A percentile compares a stretch with the other conserved stretches of the same genome.
phyloP scores from a whole-genome alignment of 2,329 filamentous ascomycete genomes.

The Plenodomus biglobosus region DNA sequence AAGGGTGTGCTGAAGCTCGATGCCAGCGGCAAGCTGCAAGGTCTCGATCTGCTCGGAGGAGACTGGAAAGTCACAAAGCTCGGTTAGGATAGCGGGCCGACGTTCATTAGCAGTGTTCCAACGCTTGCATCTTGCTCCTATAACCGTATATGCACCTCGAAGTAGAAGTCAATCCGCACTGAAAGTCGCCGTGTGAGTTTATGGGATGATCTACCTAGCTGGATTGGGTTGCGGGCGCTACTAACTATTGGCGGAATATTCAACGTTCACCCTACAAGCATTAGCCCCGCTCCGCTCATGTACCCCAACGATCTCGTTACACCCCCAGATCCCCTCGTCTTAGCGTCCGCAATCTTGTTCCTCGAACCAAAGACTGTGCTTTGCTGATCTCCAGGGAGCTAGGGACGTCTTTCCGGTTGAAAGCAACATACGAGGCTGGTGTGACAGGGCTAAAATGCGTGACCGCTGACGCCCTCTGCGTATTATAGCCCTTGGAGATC shows the following conservation, averaged over 20 bases:
- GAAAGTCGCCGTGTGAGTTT: slow-evolving; percentile 1
- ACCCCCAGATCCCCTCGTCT: slow-evolving; percentile 17
- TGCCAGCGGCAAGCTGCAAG: slow-evolving; percentile 33
- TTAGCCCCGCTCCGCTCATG: slow-evolving; percentile 20
- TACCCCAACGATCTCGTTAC: slow-evolving; percentile 19
- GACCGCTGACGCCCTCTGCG: slow-evolving; percentile 6
- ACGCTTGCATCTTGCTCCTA: background rate
- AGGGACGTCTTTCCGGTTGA: slow-evolving; percentile 26
- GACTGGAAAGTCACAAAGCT: slow-evolving; percentile 40
- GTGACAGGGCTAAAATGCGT: slow-evolving; percentile 14
- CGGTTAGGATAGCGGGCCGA: slow-evolving; percentile 17
- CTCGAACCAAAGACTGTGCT: slow-evolving; percentile 7
- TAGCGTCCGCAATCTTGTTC: slow-evolving; percentile 12
- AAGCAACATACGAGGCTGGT: slow-evolving; percentile 13
- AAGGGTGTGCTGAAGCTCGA: slow-evolving; percentile 35
- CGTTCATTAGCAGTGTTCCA: slow-evolving; percentile 2
- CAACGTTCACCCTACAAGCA: slow-evolving; percentile 9
- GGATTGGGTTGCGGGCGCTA: background rate
- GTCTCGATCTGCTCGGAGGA: slow-evolving; percentile 33
- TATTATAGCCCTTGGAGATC: slow-evolving; percentile 10
- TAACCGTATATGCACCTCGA: background rate
- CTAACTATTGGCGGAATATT: slow-evolving; percentile 25
- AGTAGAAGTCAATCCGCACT: slow-evolving; percentile 1
- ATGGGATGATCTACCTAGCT: slow-evolving; percentile 3
- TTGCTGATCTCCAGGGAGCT: slow-evolving; percentile 19